Conservation (phyloP, 768 basidiomycete species). For the Boletus huronensis region DNA sequence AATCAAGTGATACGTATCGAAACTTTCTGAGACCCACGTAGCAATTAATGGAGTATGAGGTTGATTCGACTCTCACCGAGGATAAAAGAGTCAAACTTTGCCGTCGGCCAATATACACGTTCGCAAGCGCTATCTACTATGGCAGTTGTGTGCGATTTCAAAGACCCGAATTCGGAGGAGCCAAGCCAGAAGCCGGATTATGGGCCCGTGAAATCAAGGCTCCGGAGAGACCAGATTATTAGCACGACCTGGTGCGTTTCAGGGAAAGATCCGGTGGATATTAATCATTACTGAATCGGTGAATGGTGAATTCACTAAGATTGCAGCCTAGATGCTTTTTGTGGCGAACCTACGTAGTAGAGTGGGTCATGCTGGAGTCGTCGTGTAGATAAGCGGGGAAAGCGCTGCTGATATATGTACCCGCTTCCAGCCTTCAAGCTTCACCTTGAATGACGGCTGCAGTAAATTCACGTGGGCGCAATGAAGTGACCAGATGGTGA, state of each 20-base stretch:
- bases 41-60: too few relatives aligned
- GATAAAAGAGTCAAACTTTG: neutral
- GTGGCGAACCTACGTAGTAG: neutral
- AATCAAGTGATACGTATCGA: neutral
- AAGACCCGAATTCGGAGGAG: neutral
- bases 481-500: neutral
- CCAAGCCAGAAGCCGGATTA: neutral
- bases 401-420: neutral
- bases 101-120: neutral
- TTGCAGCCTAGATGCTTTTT: neutral
- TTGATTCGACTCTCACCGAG: neutral
- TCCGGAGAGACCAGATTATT: neutral
- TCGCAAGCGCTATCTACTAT: neutral
- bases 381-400: neutral
- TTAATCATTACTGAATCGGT: constrained; percentile 5
- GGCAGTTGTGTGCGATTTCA: neutral
- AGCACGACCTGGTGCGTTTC: constrained; percentile 11
- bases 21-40: neutral
- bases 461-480: neutral
- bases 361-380: neutral
- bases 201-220: constrained; percentile 3
- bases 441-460: neutral
- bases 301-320: neutral
- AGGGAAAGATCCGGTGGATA: constrained; percentile 15
- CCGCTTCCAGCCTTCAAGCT: neutral